Evolutionary conservation across 164 flowering plant species (phyloP).

Genomic region (Malania oleifera): DNA sequence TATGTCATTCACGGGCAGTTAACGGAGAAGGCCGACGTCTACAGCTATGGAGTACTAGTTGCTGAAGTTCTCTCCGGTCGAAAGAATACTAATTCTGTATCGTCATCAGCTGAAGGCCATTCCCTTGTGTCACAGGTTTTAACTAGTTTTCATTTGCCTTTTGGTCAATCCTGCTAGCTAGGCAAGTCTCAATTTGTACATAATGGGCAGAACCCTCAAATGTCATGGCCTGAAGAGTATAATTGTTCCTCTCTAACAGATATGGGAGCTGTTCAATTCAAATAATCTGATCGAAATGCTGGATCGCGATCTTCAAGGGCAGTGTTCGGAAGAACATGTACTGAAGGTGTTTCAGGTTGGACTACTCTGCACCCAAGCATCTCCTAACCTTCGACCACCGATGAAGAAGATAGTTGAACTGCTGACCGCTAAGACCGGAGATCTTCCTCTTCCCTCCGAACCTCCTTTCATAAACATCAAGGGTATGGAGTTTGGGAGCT

Average conservation of each 20-base stretch:
- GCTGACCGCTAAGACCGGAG: background rate
- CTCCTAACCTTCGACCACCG: constrained; percentile 1
- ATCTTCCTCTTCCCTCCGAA: constrained; percentile 2
- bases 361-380: constrained; percentile 6
- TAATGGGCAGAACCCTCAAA: background rate
- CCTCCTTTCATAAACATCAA: constrained; percentile 2
- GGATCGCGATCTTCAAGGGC: background rate
- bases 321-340: constrained; percentile 4
- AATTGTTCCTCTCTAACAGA: background rate
- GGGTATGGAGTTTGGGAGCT: background rate
- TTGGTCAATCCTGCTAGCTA: background rate
- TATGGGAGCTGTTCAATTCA: background rate
- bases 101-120: background rate
- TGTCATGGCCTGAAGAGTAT: background rate
- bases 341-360: background rate
- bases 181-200: background rate
- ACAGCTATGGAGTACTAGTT: constrained; percentile 8
- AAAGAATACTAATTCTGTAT: background rate
- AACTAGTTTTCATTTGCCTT: background rate
- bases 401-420: constrained; percentile 6
- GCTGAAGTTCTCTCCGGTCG: constrained; percentile 1
- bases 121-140: background rate
- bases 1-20: constrained; percentile 2
- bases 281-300: background rate
- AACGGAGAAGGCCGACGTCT: constrained; percentile 5